Evolutionary conservation across 306 rosid genomes (phyloP), one percentile per base, ranked within the genome.

Genomic region (Canavalia ensiformis): DNA sequence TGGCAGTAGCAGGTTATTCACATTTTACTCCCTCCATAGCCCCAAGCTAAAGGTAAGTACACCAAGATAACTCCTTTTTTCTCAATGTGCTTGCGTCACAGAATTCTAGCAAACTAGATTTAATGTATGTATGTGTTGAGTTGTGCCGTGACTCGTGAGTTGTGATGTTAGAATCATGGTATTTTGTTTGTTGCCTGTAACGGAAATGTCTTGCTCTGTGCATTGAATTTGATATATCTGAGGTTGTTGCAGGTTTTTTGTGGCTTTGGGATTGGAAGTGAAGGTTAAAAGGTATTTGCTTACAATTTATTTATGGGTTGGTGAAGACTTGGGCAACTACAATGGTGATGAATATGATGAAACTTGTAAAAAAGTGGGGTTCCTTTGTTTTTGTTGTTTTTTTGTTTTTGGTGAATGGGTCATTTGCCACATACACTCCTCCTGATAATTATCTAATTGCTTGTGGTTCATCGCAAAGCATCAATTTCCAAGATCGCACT

Each of bases 381-480:
- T 54, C 76, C 63, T 75, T 83, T 87, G 81, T 88, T 89, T 81
- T 87, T 29, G 85, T 80, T 64, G 13, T 81, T 87, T 78, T 10
- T 90, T 70, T 91, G 10, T 78, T 86, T 78, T 18, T 77, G 72
- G 49, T 86, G 59, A 76, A 73, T 77, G 82, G 76, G 72, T 88
- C 95, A n/a, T 88, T 72, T 72, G 88, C 95, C 74, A 67, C 58
- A 39, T 87, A 80, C 81, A 83, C 78, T 81, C 97, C 97, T 65
- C 50, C 60, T 54, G 97, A 95, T 79, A 93, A 91, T 86, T 93
- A 91, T 84, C 75, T 93, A 69, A 87, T 95, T 82, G 89, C 92
- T 46, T 95, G 99, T 78, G 99, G 99, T 75, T 88, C 99, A 34
- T 67, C 94, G 0, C 81, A 86, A 77, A 90, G 67, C 42, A 79